Conservation (phyloP, 129 eudicot species). For the Pseudognaphalium luteoalbum region DNA sequence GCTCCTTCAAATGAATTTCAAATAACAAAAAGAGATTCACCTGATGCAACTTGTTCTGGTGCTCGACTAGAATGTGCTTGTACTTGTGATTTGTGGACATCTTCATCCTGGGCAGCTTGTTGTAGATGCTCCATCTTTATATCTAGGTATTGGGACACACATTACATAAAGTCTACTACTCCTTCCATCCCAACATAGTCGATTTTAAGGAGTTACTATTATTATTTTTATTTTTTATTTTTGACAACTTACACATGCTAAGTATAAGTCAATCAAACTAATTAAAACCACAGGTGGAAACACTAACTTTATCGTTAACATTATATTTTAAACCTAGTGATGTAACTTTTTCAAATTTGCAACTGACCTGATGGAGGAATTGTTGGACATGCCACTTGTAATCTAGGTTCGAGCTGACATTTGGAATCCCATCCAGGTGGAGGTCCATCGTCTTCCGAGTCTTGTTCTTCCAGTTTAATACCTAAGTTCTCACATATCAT, state of each 20-base stretch:
- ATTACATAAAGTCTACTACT: not conserved
- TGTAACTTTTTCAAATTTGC: no score
- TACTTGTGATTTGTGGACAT: not conserved
- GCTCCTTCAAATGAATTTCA: not conserved
- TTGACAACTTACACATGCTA: not conserved
- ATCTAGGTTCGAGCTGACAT: conserved; percentile 22
- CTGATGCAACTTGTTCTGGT: not conserved
- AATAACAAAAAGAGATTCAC: not conserved
- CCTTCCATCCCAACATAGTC: not conserved
- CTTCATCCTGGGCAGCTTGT: not conserved
- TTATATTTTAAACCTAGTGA: no score
- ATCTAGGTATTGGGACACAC: not conserved
- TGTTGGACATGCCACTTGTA: conserved; percentile 22
- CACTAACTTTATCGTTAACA: no score
- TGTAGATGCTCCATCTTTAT: not conserved
- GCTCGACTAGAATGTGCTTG: not conserved
- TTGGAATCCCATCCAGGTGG: conserved; percentile 50
- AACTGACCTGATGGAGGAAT: conserved; percentile 24
- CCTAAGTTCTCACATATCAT: conserved; percentile 21
- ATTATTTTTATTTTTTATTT: not conserved
- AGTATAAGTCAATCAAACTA: not conserved
- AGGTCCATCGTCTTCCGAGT: conserved; percentile 40
- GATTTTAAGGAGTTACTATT: not conserved
- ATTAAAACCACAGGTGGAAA: not conserved
- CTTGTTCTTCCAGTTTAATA: conserved; percentile 29